Base-by-base conservation (phyloP, 805 yeast genomes). In the Candida insectalens region DNA sequence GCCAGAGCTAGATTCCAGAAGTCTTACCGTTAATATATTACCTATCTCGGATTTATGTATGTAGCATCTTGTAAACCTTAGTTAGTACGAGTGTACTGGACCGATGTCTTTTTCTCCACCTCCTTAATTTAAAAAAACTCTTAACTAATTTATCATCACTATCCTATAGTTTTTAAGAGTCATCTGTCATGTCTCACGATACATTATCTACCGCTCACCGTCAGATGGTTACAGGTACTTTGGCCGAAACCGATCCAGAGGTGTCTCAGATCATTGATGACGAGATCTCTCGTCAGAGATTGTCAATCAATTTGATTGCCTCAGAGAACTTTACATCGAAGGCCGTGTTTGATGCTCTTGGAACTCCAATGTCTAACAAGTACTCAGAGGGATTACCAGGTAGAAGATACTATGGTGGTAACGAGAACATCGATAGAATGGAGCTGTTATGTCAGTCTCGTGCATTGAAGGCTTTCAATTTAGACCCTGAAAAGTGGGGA, bases 1-100 rank as follows among this genome's bases (percentile, higher is more conserved):
- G 98, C 98, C 75, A 92, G 98, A 78, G 92, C 98, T 66, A 89
- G 97, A 77, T 89, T 84, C 96, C 98, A 92, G 81, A 92, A 92
- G 72, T 92, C 98, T 69, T 92, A 92, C 92, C 98, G 98, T 88
- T 92, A 89, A 27, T 34, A 23, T 18, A 19, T 13, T 19, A 29
- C 14, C n/a, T n/a, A n/a, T n/a, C n/a, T n/a, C n/a, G n/a, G n/a
- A n/a, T n/a, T n/a, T n/a, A n/a, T n/a, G n/a, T n/a, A n/a, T n/a
- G n/a, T n/a, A n/a, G n/a, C n/a, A n/a, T n/a, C n/a, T n/a, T n/a
- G n/a, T n/a, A n/a, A n/a, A n/a, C n/a, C n/a, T n/a, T n/a, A n/a
- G n/a, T n/a, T n/a, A n/a, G n/a, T n/a, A n/a, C n/a, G n/a, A n/a
- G n/a, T n/a, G n/a, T n/a, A n/a, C n/a, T n/a, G n/a, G n/a, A n/a